Evolutionary conservation across 2,329 filamentous ascomycete species (phyloP), one percentile per base, ranked within the genome.

Genomic region (Pseudogymnoascus sp.): DNA sequence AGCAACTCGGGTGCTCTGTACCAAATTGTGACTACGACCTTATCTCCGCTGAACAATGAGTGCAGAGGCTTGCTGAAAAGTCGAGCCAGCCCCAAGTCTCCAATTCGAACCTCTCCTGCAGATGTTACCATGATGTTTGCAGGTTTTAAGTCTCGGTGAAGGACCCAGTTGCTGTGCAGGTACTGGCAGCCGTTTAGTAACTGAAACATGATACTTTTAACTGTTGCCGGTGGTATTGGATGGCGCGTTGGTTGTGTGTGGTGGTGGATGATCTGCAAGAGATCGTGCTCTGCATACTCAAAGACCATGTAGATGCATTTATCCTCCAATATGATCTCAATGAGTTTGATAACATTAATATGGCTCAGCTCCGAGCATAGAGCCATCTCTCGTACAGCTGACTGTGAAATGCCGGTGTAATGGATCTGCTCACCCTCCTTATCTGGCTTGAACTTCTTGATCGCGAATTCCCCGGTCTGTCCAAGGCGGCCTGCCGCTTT

Each of bases 301-400:
- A 99, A 97, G 1, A 99, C 93, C 89, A 99, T 99, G 77, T 93
- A 99, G 74, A 99, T 97, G 78, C 93, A 97, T 79, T 97, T 97
- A 76, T 96, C 93, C 77, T 99, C 93, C 2, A 99, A 82, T 71
- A 99, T 96, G 71, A 96, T 97, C 77, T 99, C 95, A 66, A 93
- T 87, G 1, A 97, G 85, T 64, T 89, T 87, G 68, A 99, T 93
- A 36, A 99, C 88, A 73, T 97, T 97, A 63, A 85, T 81, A 75
- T 99, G 92, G 64, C 84, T 86, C 25, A 99, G 82, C 74, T 99
- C 95, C 38, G 91, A 95, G 77, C 95, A 99, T 0, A 99, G 81
- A 14, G 93, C 91, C 92, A 99, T 99, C 76, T 99, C 95, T 62
- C 95, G 90, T 68, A 97, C 91, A 4, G 95, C 95, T 12, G 93